Percentiles rank a stretch among this genome's conserved stretches.
phyloP scores from a whole-genome alignment of 192 early-diverging fungal genomes.

The Pilaira anomala region DNA sequence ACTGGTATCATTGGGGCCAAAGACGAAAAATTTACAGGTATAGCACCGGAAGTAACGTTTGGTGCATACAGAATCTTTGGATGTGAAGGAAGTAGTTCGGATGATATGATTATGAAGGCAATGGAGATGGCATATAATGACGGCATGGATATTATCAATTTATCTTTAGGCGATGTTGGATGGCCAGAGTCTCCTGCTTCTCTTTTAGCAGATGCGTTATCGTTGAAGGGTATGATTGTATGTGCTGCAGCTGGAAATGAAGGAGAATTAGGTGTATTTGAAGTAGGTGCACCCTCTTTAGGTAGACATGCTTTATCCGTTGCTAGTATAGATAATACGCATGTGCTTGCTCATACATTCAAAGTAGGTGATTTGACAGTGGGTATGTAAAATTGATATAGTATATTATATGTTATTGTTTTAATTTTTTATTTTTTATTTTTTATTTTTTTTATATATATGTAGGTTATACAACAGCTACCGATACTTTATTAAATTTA shows the following conservation, averaged over 20 bases:
- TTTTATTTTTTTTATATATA: constrained; percentile 3
- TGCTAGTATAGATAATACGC: constrained; percentile 52
- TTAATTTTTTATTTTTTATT: neutral
- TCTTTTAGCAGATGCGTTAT: constrained; percentile 42
- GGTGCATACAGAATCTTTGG: constrained; percentile 66
- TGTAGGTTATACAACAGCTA: constrained; percentile 27
- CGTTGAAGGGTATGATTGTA: constrained; percentile 52
- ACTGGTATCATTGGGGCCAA: constrained; percentile 70
- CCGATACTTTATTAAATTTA: constrained; percentile 19
- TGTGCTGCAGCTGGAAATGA: constrained; percentile 75
- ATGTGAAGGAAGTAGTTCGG: constrained; percentile 44
- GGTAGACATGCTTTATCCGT: constrained; percentile 54
- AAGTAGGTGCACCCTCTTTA: constrained; percentile 48
- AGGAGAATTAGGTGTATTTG: constrained; percentile 57
- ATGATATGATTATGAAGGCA: constrained; percentile 56
- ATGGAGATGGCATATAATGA: constrained; percentile 46
- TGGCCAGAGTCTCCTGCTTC: constrained; percentile 55
- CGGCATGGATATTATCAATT: constrained; percentile 59
- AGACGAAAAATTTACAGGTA: constrained; percentile 64
- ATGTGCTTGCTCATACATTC: constrained; percentile 23
- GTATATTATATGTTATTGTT: neutral
- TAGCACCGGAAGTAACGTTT: constrained; percentile 72
- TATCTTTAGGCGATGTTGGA: constrained; percentile 60
- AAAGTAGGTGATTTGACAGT: constrained; percentile 11
- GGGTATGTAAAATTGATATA: constrained; percentile 17